Evolutionary conservation across 73 alveolate genomes (phyloP), one percentile per base, ranked within the genome.

Genomic region (Uronychia binucleata): DNA sequence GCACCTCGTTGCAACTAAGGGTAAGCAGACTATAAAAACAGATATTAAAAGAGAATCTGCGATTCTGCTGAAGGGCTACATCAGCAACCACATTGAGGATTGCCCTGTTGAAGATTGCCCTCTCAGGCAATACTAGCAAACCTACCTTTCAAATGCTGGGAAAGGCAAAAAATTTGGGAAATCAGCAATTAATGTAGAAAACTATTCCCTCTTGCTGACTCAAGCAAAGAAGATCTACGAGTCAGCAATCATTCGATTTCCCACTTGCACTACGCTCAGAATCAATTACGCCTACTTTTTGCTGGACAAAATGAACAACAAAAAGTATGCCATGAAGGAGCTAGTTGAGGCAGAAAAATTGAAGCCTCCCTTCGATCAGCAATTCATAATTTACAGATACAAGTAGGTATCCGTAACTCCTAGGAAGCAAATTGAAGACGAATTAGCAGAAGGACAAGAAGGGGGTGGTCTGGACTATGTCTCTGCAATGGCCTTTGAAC

Each of bases 71-170:
- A 95, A 93, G 82, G 99, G 99, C 13, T 96, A 95, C 89, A 95
- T 96, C 1, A 91, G 93, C 78, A 91, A 93, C 26, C 99, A 96
- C 77, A 93, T 90, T 82, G 99, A 95, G 89, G 90, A 88, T 77
- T 96, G 99, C 80, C 67, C 90, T 79, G 86, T 90, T 83, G 95
- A 92, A 76, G 97, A 91, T 80, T 96, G 99, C 46, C 97, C 98
- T 0, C 82, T 96, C 31, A 96, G 92, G 88, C 84, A 80, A 67
- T 67, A 67, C 26, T 5, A 67, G 26, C 26, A 5, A 67, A 26
- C 29, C 78, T 13, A 26, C 78, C 5, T 67, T 14, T 13, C 19
- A 19, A 46, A 46, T 19, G 79, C 83, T n/a, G 57, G 29, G 8
- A 83, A 75, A 30, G 85, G 46, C 0, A 58, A 67, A 30, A 25